Evolutionary conservation across 345 rosid species (phyloP).

Genomic region (Triadica sebifera): DNA sequence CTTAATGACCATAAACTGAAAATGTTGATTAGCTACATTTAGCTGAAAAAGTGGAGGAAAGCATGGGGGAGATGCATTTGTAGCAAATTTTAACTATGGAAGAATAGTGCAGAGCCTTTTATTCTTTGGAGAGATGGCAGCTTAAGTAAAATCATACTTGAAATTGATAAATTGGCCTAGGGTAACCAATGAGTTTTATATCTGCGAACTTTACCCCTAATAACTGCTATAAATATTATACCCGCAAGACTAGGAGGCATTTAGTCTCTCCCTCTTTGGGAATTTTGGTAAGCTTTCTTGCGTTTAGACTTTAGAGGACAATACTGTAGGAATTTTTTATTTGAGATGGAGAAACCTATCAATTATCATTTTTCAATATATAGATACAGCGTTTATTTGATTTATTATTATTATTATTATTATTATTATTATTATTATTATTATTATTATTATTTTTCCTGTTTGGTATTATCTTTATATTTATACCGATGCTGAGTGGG

Average conservation of each 20-base stretch:
- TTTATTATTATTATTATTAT: background rate
- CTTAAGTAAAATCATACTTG: too few species aligned
- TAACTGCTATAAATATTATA: too few species aligned
- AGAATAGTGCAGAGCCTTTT: background rate
- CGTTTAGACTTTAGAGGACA: background rate
- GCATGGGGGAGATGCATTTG: background rate
- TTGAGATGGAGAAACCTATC: background rate
- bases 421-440: too few species aligned
- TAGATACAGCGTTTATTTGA: background rate
- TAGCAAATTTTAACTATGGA: background rate
- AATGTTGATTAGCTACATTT: slow-evolving; percentile 1
- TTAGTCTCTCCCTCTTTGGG: slow-evolving; percentile 3
- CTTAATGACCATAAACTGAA: background rate
- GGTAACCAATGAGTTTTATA: slow-evolving; percentile 4
- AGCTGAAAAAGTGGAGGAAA: slow-evolving; percentile 7
- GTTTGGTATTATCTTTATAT: too few species aligned
- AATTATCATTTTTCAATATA: background rate
- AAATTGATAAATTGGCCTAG: background rate
- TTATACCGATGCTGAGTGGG: too few species aligned
- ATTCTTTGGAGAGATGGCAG: background rate
- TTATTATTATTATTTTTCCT: too few species aligned
- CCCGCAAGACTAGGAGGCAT: slow-evolving; percentile 4
- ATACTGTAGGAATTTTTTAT: background rate
- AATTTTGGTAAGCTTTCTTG: background rate
- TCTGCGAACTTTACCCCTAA: background rate